Conservation (phyloP, 306 rosid genomes). For the Herpetospermum pedunculosum region DNA sequence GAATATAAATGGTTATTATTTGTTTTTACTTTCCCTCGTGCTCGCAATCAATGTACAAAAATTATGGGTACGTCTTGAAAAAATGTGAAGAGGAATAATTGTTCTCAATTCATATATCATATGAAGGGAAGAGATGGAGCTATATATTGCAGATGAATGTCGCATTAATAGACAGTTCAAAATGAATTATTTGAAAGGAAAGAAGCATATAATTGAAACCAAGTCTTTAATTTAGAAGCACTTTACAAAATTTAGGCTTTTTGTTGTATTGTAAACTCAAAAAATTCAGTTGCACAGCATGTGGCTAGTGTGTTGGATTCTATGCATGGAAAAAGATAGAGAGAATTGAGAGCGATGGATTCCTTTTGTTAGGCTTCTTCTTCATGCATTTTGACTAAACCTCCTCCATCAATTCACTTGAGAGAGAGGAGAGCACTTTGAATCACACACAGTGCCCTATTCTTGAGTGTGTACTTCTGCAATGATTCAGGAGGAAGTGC, state of each 20-base stretch:
- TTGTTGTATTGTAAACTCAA: neutral
- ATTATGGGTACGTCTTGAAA: too few species aligned
- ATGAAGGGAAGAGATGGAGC: too few species aligned
- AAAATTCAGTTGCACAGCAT: neutral
- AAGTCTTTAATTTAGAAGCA: neutral
- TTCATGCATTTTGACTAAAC: neutral
- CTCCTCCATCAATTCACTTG: slow-evolving; percentile 3
- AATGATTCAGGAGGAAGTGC: neutral
- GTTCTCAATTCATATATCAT: too few species aligned
- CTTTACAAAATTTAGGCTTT: too few species aligned
- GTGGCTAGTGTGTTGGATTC: neutral
- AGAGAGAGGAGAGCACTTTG: neutral
- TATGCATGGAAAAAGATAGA: neutral
- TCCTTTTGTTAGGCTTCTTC: neutral
- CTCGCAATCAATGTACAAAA: too few species aligned
- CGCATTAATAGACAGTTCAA: too few species aligned
- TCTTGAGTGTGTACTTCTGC: neutral
- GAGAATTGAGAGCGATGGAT: neutral
- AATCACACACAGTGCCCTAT: neutral
- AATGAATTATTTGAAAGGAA: too few species aligned
- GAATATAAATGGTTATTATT: too few species aligned
- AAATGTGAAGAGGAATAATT: too few species aligned
- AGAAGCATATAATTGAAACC: neutral
- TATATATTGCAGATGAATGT: too few species aligned
- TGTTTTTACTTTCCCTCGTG: too few species aligned